A percentile compares a stretch with the other conserved stretches of the same genome.
Evolutionary conservation across 2,329 filamentous ascomycete genomes (phyloP).

Genomic region (Chaetomiaceae sp.): DNA sequence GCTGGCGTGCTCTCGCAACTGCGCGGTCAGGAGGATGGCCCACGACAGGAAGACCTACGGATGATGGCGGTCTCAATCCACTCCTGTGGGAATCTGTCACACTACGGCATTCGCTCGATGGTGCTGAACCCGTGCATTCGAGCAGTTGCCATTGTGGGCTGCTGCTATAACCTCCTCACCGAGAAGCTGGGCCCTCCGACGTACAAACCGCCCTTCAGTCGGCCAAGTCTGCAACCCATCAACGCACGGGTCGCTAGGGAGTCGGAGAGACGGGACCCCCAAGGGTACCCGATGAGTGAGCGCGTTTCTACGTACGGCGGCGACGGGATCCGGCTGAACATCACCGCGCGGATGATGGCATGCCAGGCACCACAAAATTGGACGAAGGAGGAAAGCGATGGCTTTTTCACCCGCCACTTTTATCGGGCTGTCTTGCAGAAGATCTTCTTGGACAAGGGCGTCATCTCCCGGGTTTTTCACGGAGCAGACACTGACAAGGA

Average conservation of each 20-base stretch:
- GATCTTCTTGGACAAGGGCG: constrained; percentile 79
- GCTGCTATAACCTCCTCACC: constrained; percentile 95
- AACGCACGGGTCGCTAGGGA: constrained; percentile 64
- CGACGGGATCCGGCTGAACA: constrained; percentile 76
- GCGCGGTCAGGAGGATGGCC: constrained; percentile 35
- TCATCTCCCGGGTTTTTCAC: constrained; percentile 58
- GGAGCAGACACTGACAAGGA: constrained; percentile 23
- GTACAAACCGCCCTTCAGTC: constrained; percentile 73
- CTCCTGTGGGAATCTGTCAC: constrained; percentile 94
- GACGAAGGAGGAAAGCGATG: constrained; percentile 71
- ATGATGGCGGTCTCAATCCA: constrained; percentile 93
- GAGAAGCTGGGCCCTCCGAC: constrained; percentile 82
- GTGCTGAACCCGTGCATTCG: constrained; percentile 75
- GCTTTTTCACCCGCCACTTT: constrained; percentile 89
- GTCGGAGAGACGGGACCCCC: constrained; percentile 68
- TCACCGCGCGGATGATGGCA: constrained; percentile 96
- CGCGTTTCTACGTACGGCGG: constrained; percentile 53
- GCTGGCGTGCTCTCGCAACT: constrained; percentile 60
- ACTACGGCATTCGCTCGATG: constrained; percentile 84
- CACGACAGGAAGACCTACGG: constrained; percentile 35
- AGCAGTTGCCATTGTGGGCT: constrained; percentile 93
- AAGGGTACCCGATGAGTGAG: constrained; percentile 90
- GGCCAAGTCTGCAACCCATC: constrained; percentile 59
- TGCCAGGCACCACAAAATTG: constrained; percentile 94
- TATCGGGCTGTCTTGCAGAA: constrained; percentile 86